Percentiles rank a stretch among this genome's conserved stretches.
Conservation (phyloP, 345 rosid species). For the Sisymbrium altissimum region DNA sequence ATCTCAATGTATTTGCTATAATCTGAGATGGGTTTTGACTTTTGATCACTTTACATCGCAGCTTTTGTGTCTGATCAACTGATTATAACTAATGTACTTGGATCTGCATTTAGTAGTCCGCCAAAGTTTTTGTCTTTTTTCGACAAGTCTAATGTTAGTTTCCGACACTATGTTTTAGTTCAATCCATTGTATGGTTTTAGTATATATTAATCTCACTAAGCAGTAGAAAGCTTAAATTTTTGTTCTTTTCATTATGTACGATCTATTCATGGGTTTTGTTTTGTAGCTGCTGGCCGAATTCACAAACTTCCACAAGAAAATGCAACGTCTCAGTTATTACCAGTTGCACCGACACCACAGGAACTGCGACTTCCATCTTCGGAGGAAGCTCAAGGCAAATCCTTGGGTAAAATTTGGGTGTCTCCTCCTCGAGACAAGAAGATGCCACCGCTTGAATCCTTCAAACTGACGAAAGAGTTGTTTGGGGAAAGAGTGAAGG, state of each 20-base stretch:
- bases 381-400: constrained; percentile 27
- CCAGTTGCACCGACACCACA: constrained; percentile 26
- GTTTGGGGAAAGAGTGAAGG: constrained; percentile 62
- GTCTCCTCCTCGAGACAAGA: constrained; percentile 52
- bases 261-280: constrained; percentile 14
- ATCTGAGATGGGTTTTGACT: constrained; percentile 15
- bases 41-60: background rate
- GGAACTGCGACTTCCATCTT: constrained; percentile 13
- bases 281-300: constrained; percentile 44
- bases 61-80: constrained; percentile 5
- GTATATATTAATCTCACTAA: constrained; percentile 3
- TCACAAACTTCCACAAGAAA: constrained; percentile 37
- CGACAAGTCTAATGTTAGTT: too few relatives aligned
- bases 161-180: background rate
- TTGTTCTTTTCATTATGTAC: background rate
- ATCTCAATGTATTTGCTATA: constrained; percentile 11
- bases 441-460: constrained; percentile 76
- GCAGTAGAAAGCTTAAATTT: background rate
- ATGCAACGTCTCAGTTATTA: constrained; percentile 21
- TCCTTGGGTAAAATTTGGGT: constrained; percentile 61
- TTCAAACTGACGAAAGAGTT: constrained; percentile 70
- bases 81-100: background rate
- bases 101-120: constrained; percentile 12
- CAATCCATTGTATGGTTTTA: background rate
- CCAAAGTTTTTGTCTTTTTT: background rate